Percentiles rank a stretch among this genome's conserved stretches.
These are phyloP conservation scores for Diaporthe velutina DNA, from an alignment of 2,329 filamentous ascomycete species.

Conservation along the genomic window DNA sequence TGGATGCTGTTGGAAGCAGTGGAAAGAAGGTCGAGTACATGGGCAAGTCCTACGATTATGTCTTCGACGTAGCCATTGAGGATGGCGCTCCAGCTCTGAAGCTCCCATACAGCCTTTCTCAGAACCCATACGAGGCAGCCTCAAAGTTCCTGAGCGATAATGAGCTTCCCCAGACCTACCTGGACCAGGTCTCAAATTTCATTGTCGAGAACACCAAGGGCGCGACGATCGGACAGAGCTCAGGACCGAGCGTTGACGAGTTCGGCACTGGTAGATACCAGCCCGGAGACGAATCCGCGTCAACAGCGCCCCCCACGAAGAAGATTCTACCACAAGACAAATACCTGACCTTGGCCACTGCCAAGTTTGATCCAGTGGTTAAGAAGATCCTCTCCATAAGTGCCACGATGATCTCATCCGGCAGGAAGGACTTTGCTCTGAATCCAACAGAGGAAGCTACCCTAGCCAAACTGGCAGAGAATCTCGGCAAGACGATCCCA, in stretches of 20 bases:
- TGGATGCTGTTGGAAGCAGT: slow-evolving; percentile 87
- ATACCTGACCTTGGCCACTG: slow-evolving; percentile 82
- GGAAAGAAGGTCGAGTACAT: slow-evolving; percentile 82
- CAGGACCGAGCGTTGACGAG: slow-evolving; percentile 71
- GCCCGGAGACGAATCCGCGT: slow-evolving; percentile 70
- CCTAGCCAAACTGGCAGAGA: slow-evolving; percentile 70
- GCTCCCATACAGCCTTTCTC: slow-evolving; percentile 91
- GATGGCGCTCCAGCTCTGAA: slow-evolving; percentile 94
- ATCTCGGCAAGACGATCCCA: slow-evolving; percentile 71
- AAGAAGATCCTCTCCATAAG: slow-evolving; percentile 85
- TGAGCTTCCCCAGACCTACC: slow-evolving; percentile 86
- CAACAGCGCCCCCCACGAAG: slow-evolving; percentile 55
- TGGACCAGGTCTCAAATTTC: slow-evolving; percentile 94
- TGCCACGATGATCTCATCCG: slow-evolving; percentile 76
- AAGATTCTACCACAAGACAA: slow-evolving; percentile 82
- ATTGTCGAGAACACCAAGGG: slow-evolving; percentile 92
- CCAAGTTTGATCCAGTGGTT: slow-evolving; percentile 78
- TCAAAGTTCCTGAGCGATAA: slow-evolving; percentile 93
- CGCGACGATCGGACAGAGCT: slow-evolving; percentile 79
- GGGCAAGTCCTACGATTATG: slow-evolving; percentile 93
- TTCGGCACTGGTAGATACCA: slow-evolving; percentile 84
- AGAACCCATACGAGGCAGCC: slow-evolving; percentile 93
- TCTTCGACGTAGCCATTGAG: slow-evolving; percentile 97
- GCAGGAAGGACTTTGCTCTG: slow-evolving; percentile 79
- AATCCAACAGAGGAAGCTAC: slow-evolving; percentile 78